A percentile compares a stretch with the other conserved stretches of the same genome.
Evolutionary conservation across 345 rosid genomes (phyloP).

Genomic region (Combretum micranthum): DNA sequence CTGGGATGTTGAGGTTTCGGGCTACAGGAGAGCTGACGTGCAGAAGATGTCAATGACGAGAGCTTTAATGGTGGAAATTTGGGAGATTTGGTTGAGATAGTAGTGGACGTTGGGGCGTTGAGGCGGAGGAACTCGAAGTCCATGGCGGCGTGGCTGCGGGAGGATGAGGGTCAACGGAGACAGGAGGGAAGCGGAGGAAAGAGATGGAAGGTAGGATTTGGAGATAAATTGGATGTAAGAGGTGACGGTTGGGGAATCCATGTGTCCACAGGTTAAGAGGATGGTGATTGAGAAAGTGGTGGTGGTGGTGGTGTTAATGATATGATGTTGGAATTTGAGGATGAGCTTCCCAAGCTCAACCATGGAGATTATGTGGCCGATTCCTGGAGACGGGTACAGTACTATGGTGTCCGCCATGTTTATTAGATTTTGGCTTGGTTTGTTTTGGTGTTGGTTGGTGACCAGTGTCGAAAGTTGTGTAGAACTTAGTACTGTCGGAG

Average conservation of each 20-base stretch:
- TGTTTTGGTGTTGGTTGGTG: no score
- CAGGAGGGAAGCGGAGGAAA: conserved; percentile 23
- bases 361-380: conserved; percentile 13
- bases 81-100: conserved; percentile 14
- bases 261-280: neutral
- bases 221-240: conserved; percentile 6
- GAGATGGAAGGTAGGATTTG: conserved; percentile 14
- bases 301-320: conserved; percentile 7
- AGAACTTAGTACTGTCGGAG: no score
- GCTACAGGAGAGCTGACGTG: conserved; percentile 16
- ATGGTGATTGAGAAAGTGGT: conserved; percentile 2
- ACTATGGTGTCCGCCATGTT: conserved; percentile 5
- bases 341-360: conserved; percentile 17
- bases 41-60: conserved; percentile 26
- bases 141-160: neutral
- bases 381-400: conserved; percentile 12
- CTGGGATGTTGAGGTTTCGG: conserved; percentile 12
- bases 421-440: no score
- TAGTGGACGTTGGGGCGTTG: conserved; percentile 15
- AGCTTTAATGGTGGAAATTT: conserved; percentile 13
- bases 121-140: conserved; percentile 12
- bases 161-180: conserved; percentile 1
- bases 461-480: no score
- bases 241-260: no score
- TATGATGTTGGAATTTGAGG: conserved; percentile 2